Evolutionary conservation across 2,329 filamentous ascomycete species (phyloP), one percentile per base, ranked within the genome.

Genomic region (Ophidiomyces ophidiicola): DNA sequence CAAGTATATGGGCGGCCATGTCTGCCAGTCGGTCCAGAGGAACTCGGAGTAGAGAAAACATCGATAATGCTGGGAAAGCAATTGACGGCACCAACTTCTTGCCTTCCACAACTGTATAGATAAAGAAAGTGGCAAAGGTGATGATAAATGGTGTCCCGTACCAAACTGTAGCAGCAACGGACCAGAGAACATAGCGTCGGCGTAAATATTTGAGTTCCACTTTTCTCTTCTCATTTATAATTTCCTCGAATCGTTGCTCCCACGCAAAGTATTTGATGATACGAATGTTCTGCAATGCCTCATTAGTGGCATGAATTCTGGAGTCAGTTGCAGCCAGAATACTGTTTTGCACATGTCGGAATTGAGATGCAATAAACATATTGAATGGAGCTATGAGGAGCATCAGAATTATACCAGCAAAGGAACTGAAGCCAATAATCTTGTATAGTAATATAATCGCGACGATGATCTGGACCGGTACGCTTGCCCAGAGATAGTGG

Each of bases 241-340:
- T 77, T 15, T 76, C 74, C 42, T 82, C 76, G 57, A 94, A 98
- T 2, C 88, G 81, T 51, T 86, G 78, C 59, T 98, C 90, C 90
- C 90, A 98, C 0, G 90, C 88, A 57, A 98, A 98, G 61, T 90
- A 98, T 58, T 98, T 98, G 73, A 98, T 96, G 57, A 98, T 94
- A 36, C 90, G 78, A 48, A 98, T 96, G 53, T 96, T 98, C 55
- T 93, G 87, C 19, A 98, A 68, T 5, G 96, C 82, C 61, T 98
- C 90, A 57, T 98, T 98, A 4, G 90, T 98, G 3, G 86, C 81
- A 55, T 94, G 84, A 46, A 98, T 96, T 38, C 90, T 79, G 54
- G 90, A 90, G 62, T 98, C 90, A 2, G 90, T 98, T 14, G 86
- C 86, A 37, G 82, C 76, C 65, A 96, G 78, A 53, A 98, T 96